Evolutionary conservation across 2,329 filamentous ascomycete species (phyloP).

Genomic region (Apiospora marii): DNA sequence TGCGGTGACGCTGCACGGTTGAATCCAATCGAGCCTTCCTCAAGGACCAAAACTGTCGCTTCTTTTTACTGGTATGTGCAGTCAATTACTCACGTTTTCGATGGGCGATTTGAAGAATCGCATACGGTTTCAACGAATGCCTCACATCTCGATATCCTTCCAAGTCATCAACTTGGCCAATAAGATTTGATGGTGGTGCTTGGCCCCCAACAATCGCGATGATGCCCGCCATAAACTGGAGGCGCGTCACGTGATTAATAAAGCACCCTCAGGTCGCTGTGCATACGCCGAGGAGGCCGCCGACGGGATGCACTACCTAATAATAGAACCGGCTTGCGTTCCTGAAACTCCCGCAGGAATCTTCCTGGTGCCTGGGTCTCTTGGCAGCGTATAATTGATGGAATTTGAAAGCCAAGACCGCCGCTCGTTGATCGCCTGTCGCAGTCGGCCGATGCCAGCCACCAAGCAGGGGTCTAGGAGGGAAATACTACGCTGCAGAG

Average conservation of each 20-base stretch:
- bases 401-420: not conserved
- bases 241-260: not conserved
- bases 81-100: not conserved
- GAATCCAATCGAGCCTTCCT: slow-evolving; percentile 3
- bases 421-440: not conserved
- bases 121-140: not conserved
- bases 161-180: not conserved
- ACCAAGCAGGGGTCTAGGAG: too few relatives aligned
- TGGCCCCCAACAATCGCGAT: not conserved
- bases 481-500: not conserved
- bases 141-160: not conserved
- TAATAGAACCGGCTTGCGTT: not conserved
- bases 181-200: not conserved
- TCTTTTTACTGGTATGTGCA: not conserved
- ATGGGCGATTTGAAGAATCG: too few relatives aligned
- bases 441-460: not conserved
- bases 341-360: not conserved
- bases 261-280: not conserved
- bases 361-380: not conserved
- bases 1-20: slow-evolving; percentile 1
- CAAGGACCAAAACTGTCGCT: not conserved
- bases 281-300: not conserved
- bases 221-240: not conserved
- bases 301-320: not conserved
- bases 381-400: not conserved